Conservation (phyloP, 1,139 yeast genomes). For the Geotrichum carabidarum region DNA sequence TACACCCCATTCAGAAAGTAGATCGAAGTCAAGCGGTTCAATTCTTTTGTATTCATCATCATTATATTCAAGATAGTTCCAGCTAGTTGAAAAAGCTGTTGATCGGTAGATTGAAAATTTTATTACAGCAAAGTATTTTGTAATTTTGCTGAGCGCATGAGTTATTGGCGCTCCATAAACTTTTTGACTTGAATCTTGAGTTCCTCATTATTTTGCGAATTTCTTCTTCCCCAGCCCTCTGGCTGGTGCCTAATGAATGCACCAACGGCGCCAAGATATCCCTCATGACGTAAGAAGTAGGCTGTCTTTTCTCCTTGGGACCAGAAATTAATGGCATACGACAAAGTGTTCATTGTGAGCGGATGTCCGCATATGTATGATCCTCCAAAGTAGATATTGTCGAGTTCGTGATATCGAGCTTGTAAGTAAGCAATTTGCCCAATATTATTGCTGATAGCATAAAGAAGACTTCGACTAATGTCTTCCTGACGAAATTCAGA, state of each 20-base stretch:
- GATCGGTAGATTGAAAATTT: no score
- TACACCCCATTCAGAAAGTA: no score
- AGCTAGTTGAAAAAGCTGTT: no score
- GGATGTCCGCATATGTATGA: conserved; percentile 89
- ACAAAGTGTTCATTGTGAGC: conserved; percentile 88
- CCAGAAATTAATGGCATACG: conserved; percentile 96
- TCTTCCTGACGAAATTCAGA: conserved; percentile 58
- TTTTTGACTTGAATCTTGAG: not conserved
- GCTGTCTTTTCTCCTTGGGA: conserved; percentile 85
- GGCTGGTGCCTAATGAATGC: conserved; percentile 63
- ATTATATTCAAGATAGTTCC: no score
- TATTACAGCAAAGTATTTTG: no score
- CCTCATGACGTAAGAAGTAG: conserved; percentile 90
- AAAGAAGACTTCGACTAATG: conserved; percentile 77
- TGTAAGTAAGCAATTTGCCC: conserved; percentile 96
- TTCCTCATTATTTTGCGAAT: conserved; percentile 16
- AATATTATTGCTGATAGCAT: conserved; percentile 87
- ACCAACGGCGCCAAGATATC: conserved; percentile 93
- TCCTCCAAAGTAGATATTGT: conserved; percentile 92
- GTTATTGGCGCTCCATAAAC: not conserved
- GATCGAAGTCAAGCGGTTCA: no score
- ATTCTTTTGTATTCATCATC: no score
- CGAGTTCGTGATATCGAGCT: conserved; percentile 76
- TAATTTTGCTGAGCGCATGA: no score
- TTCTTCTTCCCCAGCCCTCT: conserved; percentile 39